Percentiles rank a stretch among this genome's conserved stretches.
Evolutionary conservation across 2,329 filamentous ascomycete genomes (phyloP).

Genomic region (Endocalyx cinctus): DNA sequence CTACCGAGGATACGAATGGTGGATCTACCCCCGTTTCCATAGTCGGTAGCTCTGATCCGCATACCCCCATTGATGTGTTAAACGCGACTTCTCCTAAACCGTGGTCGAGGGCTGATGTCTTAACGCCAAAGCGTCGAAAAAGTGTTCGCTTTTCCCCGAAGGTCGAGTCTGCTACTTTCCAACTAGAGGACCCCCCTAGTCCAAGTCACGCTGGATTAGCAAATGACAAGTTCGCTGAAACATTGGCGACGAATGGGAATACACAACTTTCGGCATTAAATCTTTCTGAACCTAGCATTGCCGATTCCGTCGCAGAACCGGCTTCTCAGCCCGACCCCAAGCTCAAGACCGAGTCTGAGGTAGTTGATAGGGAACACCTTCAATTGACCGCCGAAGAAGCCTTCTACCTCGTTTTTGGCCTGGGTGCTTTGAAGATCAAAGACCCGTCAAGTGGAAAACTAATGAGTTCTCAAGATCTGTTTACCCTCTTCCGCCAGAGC

Average conservation of each 20-base stretch:
- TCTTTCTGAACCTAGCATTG: conserved; percentile 10
- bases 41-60: conserved; percentile 6
- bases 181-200: conserved; percentile 47
- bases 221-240: conserved; percentile 16
- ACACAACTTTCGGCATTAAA: too few species aligned
- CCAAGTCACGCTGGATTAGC: conserved; percentile 29
- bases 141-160: conserved; percentile 67
- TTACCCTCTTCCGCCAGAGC: conserved; percentile 62
- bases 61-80: conserved; percentile 7
- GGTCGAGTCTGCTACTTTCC: conserved; percentile 60
- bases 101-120: conserved; percentile 9
- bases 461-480: conserved; percentile 52
- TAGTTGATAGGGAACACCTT: conserved; percentile 70
- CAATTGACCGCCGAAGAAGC: conserved; percentile 87
- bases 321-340: not conserved
- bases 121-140: conserved; percentile 45
- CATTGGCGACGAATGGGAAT: conserved; percentile 9
- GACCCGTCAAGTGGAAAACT: conserved; percentile 40
- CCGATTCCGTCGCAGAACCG: conserved; percentile 4
- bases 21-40: conserved; percentile 3
- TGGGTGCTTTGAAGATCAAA: conserved; percentile 67
- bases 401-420: conserved; percentile 79
- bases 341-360: conserved; percentile 10
- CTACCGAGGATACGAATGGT: not conserved
- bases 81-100: not conserved